Conservation (phyloP, 805 yeast genomes). For the Candida golubevii region DNA sequence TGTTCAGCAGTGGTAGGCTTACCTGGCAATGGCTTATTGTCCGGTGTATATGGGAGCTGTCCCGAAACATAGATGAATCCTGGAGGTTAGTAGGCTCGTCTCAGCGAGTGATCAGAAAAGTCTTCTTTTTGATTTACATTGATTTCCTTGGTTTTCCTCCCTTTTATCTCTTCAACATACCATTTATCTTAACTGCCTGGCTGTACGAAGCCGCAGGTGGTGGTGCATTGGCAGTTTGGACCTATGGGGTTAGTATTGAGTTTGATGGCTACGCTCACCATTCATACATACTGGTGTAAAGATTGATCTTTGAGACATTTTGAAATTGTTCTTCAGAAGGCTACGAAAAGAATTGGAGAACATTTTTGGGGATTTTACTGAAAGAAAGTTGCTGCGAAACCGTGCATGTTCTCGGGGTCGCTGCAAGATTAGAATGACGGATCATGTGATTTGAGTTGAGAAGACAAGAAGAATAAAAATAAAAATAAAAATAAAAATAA, state of each 20-base stretch:
- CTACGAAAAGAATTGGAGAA: slow-evolving; percentile 15
- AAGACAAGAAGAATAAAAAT: too few relatives aligned
- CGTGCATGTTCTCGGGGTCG: too few relatives aligned
- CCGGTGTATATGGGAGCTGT: slow-evolving; percentile 87
- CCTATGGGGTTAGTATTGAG: slow-evolving; percentile 26
- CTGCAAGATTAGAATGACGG: too few relatives aligned
- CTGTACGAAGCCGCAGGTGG: slow-evolving; percentile 97
- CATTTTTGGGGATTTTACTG: slow-evolving; percentile 14
- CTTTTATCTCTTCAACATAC: slow-evolving; percentile 23
- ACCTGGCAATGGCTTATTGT: slow-evolving; percentile 75
- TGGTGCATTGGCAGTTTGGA: slow-evolving; percentile 77
- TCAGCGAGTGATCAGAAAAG: too few relatives aligned
- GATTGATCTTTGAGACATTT: slow-evolving; percentile 18
- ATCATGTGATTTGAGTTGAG: too few relatives aligned
- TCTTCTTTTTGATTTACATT: too few relatives aligned
- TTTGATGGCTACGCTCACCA: not conserved
- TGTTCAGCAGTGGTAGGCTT: slow-evolving; percentile 61
- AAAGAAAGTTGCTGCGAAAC: too few relatives aligned
- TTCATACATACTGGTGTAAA: slow-evolving; percentile 17
- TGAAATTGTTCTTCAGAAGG: slow-evolving; percentile 10
- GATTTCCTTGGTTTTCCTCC: too few relatives aligned
- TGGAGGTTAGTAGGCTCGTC: slow-evolving; percentile 23
- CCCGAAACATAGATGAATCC: slow-evolving; percentile 91
- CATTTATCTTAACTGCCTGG: slow-evolving; percentile 88
- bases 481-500: too few relatives aligned